Base-by-base conservation (phyloP, 2,329 filamentous ascomycete species). In the Pseudopithomyces chartarum region DNA sequence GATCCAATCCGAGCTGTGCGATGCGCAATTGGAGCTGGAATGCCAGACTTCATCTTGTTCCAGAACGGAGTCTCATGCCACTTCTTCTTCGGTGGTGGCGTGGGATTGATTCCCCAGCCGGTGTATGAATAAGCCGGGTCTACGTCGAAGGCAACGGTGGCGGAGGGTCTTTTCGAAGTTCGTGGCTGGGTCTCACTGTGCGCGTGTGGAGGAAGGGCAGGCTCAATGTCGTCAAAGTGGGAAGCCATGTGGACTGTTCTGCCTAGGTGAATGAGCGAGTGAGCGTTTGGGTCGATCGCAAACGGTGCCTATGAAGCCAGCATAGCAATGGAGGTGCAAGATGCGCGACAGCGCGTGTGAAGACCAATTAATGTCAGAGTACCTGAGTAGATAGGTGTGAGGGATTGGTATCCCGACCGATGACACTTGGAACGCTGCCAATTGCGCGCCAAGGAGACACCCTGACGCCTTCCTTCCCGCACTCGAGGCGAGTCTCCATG, bases 1-100 rank as follows among this genome's bases (percentile, higher is more conserved):
- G 19, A 80, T 55, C 64, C 64, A 7, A 69, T 70, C 38, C 61
- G 65, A 40, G 59, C 57, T 17, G 52, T 44, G 38, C 53, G 61
- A 23, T 58, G 61, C 45, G 56, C 46, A 32, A 72, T 45, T 2
- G 62, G 62, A 40, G 55, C 44, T 3, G 68, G 69, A 10, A 66
- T 52, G 29, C 54, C 52, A 11, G 55, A 49, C 44, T 57, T 51
- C 2, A 67, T 1, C 19, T 44, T 59, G 22, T 44, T 55, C 60
- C 58, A 62, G 38, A 17, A 36, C 12, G 50, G 40, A 23, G 42
- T 33, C n/a, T 49, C 46, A 3, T 39, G 32, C 34, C 52, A 59
- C 29, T 32, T 53, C 40, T 23, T 56, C 52, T 33, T 54, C 52
- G 22, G 54, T 20, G 23, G 62, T 60, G 3, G 54, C 17, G 26